Percentiles rank a stretch among this genome's conserved stretches.
phyloP scores from a whole-genome alignment of 768 basidiomycete species.

The Leccinum imitatum region DNA sequence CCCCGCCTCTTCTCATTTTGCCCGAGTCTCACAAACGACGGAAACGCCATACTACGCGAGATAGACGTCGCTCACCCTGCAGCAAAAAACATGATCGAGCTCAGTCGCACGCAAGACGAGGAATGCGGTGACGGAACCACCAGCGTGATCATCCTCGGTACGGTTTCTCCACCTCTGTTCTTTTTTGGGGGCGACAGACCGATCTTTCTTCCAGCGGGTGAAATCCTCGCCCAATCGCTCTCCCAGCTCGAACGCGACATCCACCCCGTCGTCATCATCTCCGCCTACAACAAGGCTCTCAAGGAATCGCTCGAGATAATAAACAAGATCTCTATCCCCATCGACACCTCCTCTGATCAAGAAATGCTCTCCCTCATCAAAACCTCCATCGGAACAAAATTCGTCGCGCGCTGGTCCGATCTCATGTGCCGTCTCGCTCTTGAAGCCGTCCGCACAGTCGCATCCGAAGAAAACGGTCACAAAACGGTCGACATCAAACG shows the following conservation, averaged over 20 bases:
- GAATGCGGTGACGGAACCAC: conserved; percentile 99
- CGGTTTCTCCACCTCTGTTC: conserved; percentile 17
- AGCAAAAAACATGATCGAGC: conserved; percentile 99
- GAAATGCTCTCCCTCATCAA: conserved; percentile 98
- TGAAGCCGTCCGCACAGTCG: conserved; percentile 87
- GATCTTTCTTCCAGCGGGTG: conserved; percentile 61
- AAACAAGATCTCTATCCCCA: conserved; percentile 83
- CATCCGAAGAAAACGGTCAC: conserved; percentile 69
- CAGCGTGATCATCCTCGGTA: conserved; percentile 95
- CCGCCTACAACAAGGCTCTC: conserved; percentile 95
- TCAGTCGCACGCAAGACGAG: conserved; percentile 96
- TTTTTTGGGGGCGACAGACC: not conserved
- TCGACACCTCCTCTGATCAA: conserved; percentile 78
- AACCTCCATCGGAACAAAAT: conserved; percentile 98
- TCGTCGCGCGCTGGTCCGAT: conserved; percentile 93
- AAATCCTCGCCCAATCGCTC: conserved; percentile 94
- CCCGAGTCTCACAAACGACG: conserved; percentile 89
- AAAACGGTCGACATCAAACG: conserved; percentile 98
- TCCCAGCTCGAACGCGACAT: conserved; percentile 94
- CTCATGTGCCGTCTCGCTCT: conserved; percentile 96
- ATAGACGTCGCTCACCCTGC: conserved; percentile 99
- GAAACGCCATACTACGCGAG: conserved; percentile 97
- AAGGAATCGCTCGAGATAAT: conserved; percentile 90
- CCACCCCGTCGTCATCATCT: conserved; percentile 98
- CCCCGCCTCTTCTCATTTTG: not conserved